A percentile compares a stretch with the other conserved stretches of the same genome.
Conservation (phyloP, 2,329 filamentous ascomycete species). For the Pleoardoris graminearum region DNA sequence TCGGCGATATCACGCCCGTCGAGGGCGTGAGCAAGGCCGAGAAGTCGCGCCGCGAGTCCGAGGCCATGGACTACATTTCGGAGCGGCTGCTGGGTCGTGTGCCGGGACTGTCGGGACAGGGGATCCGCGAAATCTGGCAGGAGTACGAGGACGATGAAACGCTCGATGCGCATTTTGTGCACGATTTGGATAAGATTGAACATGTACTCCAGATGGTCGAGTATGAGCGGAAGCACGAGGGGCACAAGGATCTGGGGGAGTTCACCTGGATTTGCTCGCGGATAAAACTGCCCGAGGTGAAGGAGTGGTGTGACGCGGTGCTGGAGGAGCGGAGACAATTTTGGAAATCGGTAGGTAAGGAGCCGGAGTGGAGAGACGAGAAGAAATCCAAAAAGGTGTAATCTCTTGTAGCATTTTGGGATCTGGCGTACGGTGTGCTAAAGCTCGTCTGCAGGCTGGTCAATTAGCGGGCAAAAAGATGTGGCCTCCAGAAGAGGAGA, state of each 20-base stretch:
- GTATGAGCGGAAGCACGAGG: conserved; percentile 76
- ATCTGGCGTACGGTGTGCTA: too few relatives aligned
- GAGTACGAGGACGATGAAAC: conserved; percentile 93
- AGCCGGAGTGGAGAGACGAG: conserved; percentile 34
- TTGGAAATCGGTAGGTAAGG: conserved; percentile 59
- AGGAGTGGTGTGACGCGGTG: conserved; percentile 76
- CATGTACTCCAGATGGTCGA: conserved; percentile 93
- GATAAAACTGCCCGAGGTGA: conserved; percentile 74
- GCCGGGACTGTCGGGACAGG: conserved; percentile 68
- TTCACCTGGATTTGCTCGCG: conserved; percentile 73
- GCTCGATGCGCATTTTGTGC: conserved; percentile 83
- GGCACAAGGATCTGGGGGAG: conserved; percentile 76
- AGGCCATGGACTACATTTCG: conserved; percentile 91
- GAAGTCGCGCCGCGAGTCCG: conserved; percentile 83
- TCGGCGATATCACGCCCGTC: conserved; percentile 94
- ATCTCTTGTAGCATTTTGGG: too few relatives aligned
- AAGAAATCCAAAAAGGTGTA: too few relatives aligned
- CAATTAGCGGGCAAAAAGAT: too few relatives aligned
- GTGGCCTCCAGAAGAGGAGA: too few relatives aligned
- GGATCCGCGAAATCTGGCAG: conserved; percentile 82
- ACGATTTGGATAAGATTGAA: conserved; percentile 98
- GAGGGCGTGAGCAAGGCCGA: conserved; percentile 84
- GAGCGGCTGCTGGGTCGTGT: conserved; percentile 73
- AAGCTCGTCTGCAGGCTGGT: too few relatives aligned
- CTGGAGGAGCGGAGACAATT: conserved; percentile 74